Conservation (phyloP, 805 yeast genomes). For the Metschnikowia lochheadii region DNA sequence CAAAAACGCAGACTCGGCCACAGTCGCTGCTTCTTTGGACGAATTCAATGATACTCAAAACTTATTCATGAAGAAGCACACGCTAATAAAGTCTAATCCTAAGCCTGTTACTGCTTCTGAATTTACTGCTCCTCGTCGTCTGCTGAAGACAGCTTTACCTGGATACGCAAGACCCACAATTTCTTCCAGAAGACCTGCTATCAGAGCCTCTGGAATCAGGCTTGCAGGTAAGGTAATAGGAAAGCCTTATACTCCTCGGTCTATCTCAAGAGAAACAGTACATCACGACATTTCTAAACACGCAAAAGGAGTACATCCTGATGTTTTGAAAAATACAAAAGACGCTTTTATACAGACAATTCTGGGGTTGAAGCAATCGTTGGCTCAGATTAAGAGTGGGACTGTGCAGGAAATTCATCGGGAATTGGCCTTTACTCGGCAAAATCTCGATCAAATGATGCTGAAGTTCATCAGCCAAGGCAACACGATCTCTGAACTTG, state of each 20-base stretch:
- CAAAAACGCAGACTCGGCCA: not conserved
- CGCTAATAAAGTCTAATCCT: not conserved
- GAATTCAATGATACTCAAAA: not conserved
- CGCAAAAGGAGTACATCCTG: not conserved
- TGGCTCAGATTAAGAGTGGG: not conserved
- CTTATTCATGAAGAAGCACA: not conserved
- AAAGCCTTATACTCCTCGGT: not conserved
- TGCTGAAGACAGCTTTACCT: conserved; percentile 15
- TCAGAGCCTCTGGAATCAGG: not conserved
- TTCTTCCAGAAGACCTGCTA: conserved; percentile 20
- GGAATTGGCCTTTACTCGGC: not conserved
- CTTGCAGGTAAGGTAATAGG: not conserved
- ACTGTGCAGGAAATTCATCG: not conserved
- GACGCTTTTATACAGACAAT: not conserved
- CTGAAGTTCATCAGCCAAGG: conserved; percentile 2
- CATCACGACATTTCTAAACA: not conserved
- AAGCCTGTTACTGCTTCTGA: not conserved
- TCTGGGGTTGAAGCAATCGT: not conserved
- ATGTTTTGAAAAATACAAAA: not conserved
- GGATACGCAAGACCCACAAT: conserved; percentile 33
- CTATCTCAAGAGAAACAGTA: not conserved
- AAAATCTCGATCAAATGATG: not conserved
- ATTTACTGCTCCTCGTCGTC: not conserved
- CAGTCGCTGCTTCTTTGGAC: not conserved
- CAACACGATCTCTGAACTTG: conserved; percentile 1